Evolutionary conservation across 1,284 basidiomycete genomes (phyloP), one percentile per base, ranked within the genome.

Genomic region (Ustilago shanxiensis): DNA sequence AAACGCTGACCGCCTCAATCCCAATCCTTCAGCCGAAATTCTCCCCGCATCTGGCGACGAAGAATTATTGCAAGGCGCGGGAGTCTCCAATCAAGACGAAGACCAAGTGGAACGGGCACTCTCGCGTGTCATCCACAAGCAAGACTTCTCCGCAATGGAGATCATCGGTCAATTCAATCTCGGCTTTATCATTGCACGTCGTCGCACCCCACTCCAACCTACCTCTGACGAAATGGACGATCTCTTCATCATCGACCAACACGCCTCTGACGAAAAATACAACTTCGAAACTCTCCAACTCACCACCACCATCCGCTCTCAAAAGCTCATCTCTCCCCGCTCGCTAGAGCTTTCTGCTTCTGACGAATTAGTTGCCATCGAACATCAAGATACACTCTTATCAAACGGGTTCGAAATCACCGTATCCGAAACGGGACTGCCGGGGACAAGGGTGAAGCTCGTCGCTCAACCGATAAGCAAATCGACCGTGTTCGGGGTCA

Each of bases 101-200:
- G 85, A 86, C 1, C 88, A 88, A 39, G 94, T 93, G 0, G 91
- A 91, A 18, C 90, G 90, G 45, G 91, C 92, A 0, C 90, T 99
- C 2, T 90, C 93, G 5, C 90, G 95, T 13, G 91, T 94, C 28
- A 95, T 99, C 47, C 89, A 91, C 62, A 98, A 99, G 87, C 85
- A 87, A 1, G 96, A 99, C 87, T 99, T 99, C 83, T 88, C 86
- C 5, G 79, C 67, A 11, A 99, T 99, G 96, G 88, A 92, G 0
- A 88, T 98, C 18, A 79, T 97, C 29, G 97, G 97, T 0, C 97
- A 99, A 86, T 99, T 98, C 87, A 99, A 99, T 81, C 89, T 93
- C 45, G 96, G 95, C 0, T 99, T 99, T 86, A 95, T 99, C 86
- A 90, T 99, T 67, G 91, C 91, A 1, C 90, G 95, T 2, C 89